A percentile compares a stretch with the other conserved stretches of the same genome.
Evolutionary conservation across 257 asterid species (phyloP).

Genomic region (Ilex asprella): DNA sequence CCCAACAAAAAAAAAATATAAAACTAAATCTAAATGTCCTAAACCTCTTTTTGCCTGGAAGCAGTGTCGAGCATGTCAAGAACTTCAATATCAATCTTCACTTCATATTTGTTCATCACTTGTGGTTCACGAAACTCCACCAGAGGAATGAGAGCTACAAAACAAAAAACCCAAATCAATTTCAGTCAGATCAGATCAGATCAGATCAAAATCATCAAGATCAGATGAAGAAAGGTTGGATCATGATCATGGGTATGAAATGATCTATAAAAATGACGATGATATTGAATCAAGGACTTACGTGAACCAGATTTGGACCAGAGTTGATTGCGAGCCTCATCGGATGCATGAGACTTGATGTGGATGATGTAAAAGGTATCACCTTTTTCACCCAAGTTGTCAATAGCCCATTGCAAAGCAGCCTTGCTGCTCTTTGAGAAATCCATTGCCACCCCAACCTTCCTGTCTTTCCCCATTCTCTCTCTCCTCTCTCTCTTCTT

Average conservation of each 20-base stretch:
- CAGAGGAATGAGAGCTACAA: constrained; percentile 71
- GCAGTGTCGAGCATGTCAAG: constrained; percentile 85
- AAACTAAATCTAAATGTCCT: too few species aligned
- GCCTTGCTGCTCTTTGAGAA: constrained; percentile 82
- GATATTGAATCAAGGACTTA: constrained; percentile 19
- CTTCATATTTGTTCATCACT: constrained; percentile 58
- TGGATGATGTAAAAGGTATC: constrained; percentile 60
- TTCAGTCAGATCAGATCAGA: constrained; percentile 5
- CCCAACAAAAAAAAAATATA: not conserved
- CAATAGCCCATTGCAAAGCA: constrained; percentile 78
- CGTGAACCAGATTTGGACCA: constrained; percentile 72
- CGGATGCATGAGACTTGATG: constrained; percentile 29
- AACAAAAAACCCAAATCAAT: constrained; percentile 1
- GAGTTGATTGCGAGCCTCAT: constrained; percentile 38
- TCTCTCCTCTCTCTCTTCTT: not conserved
- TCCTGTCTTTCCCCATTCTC: constrained; percentile 69
- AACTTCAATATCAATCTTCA: constrained; percentile 54
- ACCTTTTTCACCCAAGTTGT: constrained; percentile 70
- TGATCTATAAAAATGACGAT: too few species aligned
- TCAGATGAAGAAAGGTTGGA: too few species aligned
- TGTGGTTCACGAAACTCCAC: constrained; percentile 73
- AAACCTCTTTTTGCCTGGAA: constrained; percentile 81
- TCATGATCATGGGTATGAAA: too few species aligned
- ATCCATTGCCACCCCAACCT: constrained; percentile 77
- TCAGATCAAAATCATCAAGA: not conserved